Conservation (phyloP, 2,329 filamentous ascomycete genomes). For the Elsinoe perseae region DNA sequence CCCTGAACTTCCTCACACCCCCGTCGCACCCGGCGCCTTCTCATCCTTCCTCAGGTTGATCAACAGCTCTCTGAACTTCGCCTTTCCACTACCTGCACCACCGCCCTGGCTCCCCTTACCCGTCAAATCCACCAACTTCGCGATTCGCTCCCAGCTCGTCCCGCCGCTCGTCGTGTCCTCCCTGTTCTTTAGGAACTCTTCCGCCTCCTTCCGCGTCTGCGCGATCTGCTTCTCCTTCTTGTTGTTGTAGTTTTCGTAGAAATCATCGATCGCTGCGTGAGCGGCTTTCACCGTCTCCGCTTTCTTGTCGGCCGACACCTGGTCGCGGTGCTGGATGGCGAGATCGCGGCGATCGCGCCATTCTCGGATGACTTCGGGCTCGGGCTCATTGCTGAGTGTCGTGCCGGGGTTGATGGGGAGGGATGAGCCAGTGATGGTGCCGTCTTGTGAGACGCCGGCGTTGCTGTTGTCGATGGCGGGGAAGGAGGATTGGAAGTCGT, state of each 20-base stretch:
- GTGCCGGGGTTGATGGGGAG: constrained; percentile 49
- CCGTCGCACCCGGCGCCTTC: constrained; percentile 60
- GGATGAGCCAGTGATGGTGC: constrained; percentile 67
- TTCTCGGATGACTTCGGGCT: constrained; percentile 77
- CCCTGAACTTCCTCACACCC: constrained; percentile 25
- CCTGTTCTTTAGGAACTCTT: constrained; percentile 78
- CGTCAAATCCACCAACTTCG: constrained; percentile 93
- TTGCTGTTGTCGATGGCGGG: constrained; percentile 71
- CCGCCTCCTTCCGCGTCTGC: constrained; percentile 83
- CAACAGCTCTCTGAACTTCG: constrained; percentile 87
- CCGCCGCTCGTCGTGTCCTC: constrained; percentile 92
- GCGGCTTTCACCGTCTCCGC: constrained; percentile 80
- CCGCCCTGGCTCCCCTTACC: constrained; percentile 86
- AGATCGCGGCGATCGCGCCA: constrained; percentile 89
- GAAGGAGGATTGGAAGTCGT: constrained; percentile 79
- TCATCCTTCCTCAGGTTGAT: constrained; percentile 86
- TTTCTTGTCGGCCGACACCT: constrained; percentile 75
- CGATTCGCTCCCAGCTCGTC: constrained; percentile 97
- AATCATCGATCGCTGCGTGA: constrained; percentile 92
- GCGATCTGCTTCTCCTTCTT: constrained; percentile 92
- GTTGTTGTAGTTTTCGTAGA: constrained; percentile 98
- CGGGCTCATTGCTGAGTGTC: constrained; percentile 63
- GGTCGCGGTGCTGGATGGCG: constrained; percentile 72
- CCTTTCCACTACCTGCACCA: constrained; percentile 84
- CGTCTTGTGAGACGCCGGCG: constrained; percentile 65